Evolutionary conservation across 2,329 filamentous ascomycete species (phyloP).

Genomic region (Claviceps fusiformis): DNA sequence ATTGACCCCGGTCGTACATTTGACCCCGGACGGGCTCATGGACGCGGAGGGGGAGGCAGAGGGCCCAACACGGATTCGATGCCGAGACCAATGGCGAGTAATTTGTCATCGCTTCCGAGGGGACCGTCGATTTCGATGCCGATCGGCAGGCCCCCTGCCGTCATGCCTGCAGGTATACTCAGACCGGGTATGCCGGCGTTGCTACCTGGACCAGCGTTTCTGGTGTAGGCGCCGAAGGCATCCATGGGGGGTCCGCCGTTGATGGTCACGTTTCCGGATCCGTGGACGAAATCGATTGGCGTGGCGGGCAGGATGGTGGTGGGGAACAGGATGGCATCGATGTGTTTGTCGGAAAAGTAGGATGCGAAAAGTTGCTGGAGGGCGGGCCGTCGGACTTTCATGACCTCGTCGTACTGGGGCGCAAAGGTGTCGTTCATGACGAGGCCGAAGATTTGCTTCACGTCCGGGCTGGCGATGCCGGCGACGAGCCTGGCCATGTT

Average conservation of each 20-base stretch:
- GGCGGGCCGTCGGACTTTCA: slow-evolving; percentile 7
- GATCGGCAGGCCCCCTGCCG: slow-evolving; percentile 4
- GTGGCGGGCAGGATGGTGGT: slow-evolving; percentile 9
- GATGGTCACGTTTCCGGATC: slow-evolving; percentile 8
- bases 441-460: not conserved
- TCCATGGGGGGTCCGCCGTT: slow-evolving; percentile 7
- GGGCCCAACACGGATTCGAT: slow-evolving; percentile 7
- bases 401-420: slow-evolving; percentile 3
- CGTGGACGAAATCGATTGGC: slow-evolving; percentile 5
- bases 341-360: slow-evolving; percentile 4
- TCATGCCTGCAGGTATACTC: slow-evolving; percentile 7
- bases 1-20: too few species aligned
- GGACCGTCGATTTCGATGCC: slow-evolving; percentile 9
- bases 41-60: slow-evolving; percentile 3
- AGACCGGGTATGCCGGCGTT: slow-evolving; percentile 9
- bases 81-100: slow-evolving; percentile 7
- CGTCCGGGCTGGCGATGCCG: slow-evolving; percentile 4
- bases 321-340: slow-evolving; percentile 8
- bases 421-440: slow-evolving; percentile 2
- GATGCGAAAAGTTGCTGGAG: slow-evolving; percentile 7
- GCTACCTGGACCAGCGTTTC: slow-evolving; percentile 7
- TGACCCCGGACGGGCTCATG: too few species aligned
- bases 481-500: slow-evolving; percentile 2
- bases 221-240: slow-evolving; percentile 6
- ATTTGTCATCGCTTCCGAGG: slow-evolving; percentile 5